phyloP scores from a whole-genome alignment of 495 filamentous ascomycete species.

The Penicillium tannophilum region DNA sequence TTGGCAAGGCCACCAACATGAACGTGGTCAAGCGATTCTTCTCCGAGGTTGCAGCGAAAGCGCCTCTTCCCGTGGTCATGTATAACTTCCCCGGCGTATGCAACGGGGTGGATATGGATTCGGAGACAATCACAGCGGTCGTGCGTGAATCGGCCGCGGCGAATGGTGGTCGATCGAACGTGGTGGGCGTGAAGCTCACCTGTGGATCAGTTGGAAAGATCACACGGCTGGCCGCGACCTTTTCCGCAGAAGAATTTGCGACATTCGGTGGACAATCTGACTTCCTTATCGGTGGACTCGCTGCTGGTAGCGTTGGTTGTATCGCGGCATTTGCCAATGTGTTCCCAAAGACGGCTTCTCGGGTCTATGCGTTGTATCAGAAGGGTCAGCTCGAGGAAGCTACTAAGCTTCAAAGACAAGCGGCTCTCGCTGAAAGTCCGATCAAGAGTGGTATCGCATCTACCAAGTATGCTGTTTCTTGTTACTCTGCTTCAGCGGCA shows the following conservation, averaged over 20 bases:
- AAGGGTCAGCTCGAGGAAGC: constrained; percentile 66
- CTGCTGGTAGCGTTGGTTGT: constrained; percentile 50
- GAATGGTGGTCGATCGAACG: constrained; percentile 52
- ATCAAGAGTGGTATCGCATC: constrained; percentile 74
- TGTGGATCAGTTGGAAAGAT: constrained; percentile 72
- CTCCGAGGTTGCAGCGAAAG: constrained; percentile 53
- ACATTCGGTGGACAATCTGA: constrained; percentile 72
- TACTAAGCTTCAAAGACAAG: constrained; percentile 66
- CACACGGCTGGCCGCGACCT: constrained; percentile 56
- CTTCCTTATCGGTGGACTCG: constrained; percentile 62
- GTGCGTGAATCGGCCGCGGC: constrained; percentile 40
- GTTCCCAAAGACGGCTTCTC: constrained; percentile 63
- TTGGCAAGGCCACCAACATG: constrained; percentile 59
- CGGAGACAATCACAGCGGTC: constrained; percentile 58
- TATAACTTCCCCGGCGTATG: constrained; percentile 76
- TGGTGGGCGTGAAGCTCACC: constrained; percentile 69
- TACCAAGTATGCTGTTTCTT: constrained; percentile 63
- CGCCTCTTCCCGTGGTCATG: constrained; percentile 60
- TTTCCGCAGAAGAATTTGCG: constrained; percentile 57
- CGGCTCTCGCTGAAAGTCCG: constrained; percentile 77
- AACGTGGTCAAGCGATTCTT: constrained; percentile 64
- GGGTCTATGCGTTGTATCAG: constrained; percentile 65
- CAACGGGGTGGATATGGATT: constrained; percentile 71
- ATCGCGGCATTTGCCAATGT: constrained; percentile 71
- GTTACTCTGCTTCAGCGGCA: constrained; percentile 27